Evolutionary conservation across 163 green algal genomes (phyloP).

Genomic region (Chlamydomonas reinhardtii): DNA sequence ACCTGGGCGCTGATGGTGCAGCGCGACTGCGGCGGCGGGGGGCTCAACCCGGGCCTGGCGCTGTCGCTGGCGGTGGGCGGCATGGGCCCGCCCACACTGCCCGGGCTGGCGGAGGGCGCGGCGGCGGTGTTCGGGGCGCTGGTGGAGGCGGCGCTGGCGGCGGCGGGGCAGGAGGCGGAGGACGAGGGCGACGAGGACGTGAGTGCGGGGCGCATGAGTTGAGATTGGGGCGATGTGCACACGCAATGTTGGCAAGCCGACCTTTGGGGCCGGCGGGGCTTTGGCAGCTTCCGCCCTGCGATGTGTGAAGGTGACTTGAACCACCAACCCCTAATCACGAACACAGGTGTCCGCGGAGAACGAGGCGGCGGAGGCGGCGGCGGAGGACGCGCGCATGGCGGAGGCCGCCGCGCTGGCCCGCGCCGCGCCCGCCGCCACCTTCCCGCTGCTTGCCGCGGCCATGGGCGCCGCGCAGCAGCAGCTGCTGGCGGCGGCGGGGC

Average conservation of each 20-base stretch:
- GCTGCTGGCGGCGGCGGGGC: slow-evolving; percentile 50
- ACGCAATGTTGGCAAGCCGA: too few relatives aligned
- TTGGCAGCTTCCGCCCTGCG: too few relatives aligned
- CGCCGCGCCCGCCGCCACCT: slow-evolving; percentile 44
- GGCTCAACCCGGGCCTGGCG: not conserved
- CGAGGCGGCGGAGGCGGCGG: slow-evolving; percentile 49
- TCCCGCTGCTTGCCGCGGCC: slow-evolving; percentile 58
- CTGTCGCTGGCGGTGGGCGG: slow-evolving; percentile 24
- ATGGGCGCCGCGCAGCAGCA: slow-evolving; percentile 49
- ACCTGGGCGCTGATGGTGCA: slow-evolving; percentile 66
- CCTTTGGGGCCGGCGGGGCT: too few relatives aligned
- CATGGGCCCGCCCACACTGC: slow-evolving; percentile 22
- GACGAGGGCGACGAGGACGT: not conserved
- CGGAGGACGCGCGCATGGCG: slow-evolving; percentile 63
- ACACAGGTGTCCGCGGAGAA: slow-evolving; percentile 1
- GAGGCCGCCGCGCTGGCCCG: slow-evolving; percentile 64
- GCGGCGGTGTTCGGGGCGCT: slow-evolving; percentile 22
- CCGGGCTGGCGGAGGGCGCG: slow-evolving; percentile 32
- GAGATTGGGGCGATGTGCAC: not conserved
- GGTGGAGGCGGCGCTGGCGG: slow-evolving; percentile 30
- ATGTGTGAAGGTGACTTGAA: too few relatives aligned
- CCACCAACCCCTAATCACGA: too few relatives aligned
- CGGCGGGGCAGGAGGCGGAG: not conserved
- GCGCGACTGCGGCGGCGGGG: slow-evolving; percentile 42
- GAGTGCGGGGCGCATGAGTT: not conserved